Percentiles rank a stretch among this genome's conserved stretches.
These are phyloP conservation scores for Croton laevigatus DNA, from an alignment of 441 rosid species.

Conservation along the genomic window DNA sequence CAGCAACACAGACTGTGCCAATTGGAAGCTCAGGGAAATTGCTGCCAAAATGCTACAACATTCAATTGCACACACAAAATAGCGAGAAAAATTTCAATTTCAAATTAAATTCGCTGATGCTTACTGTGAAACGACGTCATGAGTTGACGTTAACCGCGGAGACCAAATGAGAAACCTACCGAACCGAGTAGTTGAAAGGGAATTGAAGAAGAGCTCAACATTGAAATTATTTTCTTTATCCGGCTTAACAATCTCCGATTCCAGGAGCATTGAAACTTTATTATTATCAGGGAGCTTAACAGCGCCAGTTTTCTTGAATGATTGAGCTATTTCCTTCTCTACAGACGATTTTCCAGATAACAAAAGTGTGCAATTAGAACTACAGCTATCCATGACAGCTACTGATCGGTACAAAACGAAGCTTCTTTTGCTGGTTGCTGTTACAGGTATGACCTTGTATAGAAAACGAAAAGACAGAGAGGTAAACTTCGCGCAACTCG, in stretches of 20 bases:
- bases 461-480: slow-evolving; percentile 21
- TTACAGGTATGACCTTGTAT: slow-evolving; percentile 1
- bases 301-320: slow-evolving; percentile 39
- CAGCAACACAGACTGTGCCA: slow-evolving; percentile 79
- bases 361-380: slow-evolving; percentile 39
- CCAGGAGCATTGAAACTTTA: slow-evolving; percentile 35
- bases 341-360: slow-evolving; percentile 61
- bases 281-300: slow-evolving; percentile 49
- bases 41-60: slow-evolving; percentile 18
- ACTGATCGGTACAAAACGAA: slow-evolving; percentile 20
- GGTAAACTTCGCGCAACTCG: slow-evolving; percentile 21
- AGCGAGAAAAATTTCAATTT: neutral
- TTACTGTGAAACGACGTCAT: slow-evolving; percentile 78
- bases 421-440: neutral
- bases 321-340: slow-evolving; percentile 48
- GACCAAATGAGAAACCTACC: slow-evolving; percentile 87
- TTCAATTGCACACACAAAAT: neutral
- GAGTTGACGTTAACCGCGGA: slow-evolving; percentile 72
- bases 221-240: slow-evolving; percentile 38
- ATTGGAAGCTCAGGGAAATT: slow-evolving; percentile 79
- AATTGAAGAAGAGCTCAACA: slow-evolving; percentile 40
- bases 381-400: slow-evolving; percentile 46
- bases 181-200: slow-evolving; percentile 54
- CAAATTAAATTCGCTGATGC: slow-evolving; percentile 18
- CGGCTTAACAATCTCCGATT: slow-evolving; percentile 43